phyloP scores from a whole-genome alignment of 208 protist genomes.

The Leishmania lainsoni region DNA sequence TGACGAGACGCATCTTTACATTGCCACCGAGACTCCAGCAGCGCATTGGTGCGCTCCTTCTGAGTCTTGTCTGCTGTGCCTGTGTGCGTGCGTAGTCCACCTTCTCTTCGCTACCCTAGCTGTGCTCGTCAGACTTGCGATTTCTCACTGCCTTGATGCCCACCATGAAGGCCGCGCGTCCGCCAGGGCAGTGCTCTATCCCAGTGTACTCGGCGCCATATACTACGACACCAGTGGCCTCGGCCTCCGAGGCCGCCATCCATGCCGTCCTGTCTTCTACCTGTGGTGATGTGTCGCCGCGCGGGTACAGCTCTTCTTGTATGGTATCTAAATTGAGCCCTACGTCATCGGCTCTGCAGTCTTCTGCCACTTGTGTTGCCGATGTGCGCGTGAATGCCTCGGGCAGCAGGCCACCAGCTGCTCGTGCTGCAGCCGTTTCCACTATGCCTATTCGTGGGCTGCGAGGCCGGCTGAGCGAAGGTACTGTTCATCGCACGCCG shows the following conservation, averaged over 20 bases:
- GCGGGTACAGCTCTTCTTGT: neutral
- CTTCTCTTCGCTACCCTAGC: neutral
- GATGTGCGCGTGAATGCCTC: neutral
- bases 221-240: neutral
- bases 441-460: constrained; percentile 20
- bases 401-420: neutral
- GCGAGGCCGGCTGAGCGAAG: constrained; percentile 41
- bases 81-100: neutral
- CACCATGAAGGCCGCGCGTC: neutral
- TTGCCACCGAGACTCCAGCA: neutral
- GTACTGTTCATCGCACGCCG: constrained; percentile 35
- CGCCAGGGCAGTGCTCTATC: constrained; percentile 14
- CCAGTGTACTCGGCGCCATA: constrained; percentile 4
- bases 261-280: neutral
- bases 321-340: neutral
- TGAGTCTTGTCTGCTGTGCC: neutral
- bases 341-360: neutral
- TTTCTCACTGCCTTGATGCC: neutral
- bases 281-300: neutral
- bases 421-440: neutral
- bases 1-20: neutral
- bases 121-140: neutral
- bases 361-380: neutral
- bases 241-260: neutral
- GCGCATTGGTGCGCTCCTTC: neutral